Conservation (phyloP, 768 basidiomycete species). For the Leccinum arenicola region DNA sequence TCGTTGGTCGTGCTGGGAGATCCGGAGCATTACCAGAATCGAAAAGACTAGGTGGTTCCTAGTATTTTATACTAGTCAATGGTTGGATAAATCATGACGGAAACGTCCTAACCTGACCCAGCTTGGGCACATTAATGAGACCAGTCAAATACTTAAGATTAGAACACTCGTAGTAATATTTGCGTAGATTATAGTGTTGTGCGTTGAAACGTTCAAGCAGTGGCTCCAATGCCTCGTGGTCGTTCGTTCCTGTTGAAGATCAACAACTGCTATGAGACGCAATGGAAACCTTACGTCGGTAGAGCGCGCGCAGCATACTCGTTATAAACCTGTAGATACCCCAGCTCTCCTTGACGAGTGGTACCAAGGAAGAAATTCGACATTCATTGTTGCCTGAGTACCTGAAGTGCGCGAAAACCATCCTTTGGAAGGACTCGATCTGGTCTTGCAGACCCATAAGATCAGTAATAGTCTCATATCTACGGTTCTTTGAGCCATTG, state of each 20-base stretch:
- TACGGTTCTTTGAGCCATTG: constrained; percentile 38
- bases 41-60: constrained; percentile 96
- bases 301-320: constrained; percentile 97
- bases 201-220: constrained; percentile 82
- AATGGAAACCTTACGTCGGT: constrained; percentile 62
- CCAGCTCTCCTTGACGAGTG: constrained; percentile 98
- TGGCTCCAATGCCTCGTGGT: constrained; percentile 85
- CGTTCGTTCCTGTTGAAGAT: constrained; percentile 70
- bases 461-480: constrained; percentile 97
- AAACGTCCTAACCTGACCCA: constrained; percentile 56
- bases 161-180: constrained; percentile 99
- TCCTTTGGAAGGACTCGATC: constrained; percentile 97
- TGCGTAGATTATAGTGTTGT: constrained; percentile 90
- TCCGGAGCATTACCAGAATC: constrained; percentile 84
- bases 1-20: constrained; percentile 76
- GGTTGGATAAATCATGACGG: neutral
- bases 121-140: constrained; percentile 96
- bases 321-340: constrained; percentile 99
- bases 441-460: constrained; percentile 98
- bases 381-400: constrained; percentile 94
- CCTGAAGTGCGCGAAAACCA: constrained; percentile 93
- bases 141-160: constrained; percentile 98
- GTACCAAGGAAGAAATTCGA: constrained; percentile 89
- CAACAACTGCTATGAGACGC: neutral
- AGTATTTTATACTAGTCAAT: constrained; percentile 1